A percentile compares a stretch with the other conserved stretches of the same genome.
Conservation (phyloP, 371 early-diverging fungal species). For the Chytridium lagenaria region DNA sequence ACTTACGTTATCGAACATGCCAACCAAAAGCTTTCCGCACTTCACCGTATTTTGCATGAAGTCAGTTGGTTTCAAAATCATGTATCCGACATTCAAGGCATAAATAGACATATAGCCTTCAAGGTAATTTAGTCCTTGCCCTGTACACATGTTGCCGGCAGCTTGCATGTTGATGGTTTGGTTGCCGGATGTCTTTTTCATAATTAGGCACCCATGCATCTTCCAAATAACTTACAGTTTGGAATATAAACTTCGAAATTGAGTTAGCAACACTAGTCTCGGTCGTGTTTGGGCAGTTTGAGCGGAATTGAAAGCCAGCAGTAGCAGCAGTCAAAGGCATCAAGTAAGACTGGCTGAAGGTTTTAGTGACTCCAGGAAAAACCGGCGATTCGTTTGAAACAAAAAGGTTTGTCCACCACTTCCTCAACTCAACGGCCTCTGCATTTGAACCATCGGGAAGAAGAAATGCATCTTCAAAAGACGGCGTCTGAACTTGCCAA, state of each 20-base stretch:
- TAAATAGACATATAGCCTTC: conserved; percentile 16
- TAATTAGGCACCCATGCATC: no score
- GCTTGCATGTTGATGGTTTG: neutral
- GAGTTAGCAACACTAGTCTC: neutral
- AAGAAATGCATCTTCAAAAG: neutral
- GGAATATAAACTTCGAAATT: neutral
- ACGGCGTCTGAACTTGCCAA: conserved; percentile 13
- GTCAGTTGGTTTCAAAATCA: conserved; percentile 6
- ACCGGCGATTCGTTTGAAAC: neutral
- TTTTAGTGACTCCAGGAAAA: neutral
- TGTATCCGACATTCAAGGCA: neutral
- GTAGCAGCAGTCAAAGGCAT: neutral
- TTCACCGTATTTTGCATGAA: conserved; percentile 10
- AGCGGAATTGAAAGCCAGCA: neutral
- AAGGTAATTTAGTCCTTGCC: neutral
- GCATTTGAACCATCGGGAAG: neutral
- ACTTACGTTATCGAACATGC: conserved; percentile 19
- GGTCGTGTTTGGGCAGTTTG: conserved; percentile 14
- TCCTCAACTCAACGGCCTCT: neutral
- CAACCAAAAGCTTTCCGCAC: conserved; percentile 13
- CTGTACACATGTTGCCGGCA: conserved; percentile 11
- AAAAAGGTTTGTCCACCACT: neutral
- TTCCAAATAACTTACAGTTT: neutral
- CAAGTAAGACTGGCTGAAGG: neutral
- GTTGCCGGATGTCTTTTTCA: no score